Conservation (phyloP, 129 eudicot species). For the Helianthus annuus region DNA sequence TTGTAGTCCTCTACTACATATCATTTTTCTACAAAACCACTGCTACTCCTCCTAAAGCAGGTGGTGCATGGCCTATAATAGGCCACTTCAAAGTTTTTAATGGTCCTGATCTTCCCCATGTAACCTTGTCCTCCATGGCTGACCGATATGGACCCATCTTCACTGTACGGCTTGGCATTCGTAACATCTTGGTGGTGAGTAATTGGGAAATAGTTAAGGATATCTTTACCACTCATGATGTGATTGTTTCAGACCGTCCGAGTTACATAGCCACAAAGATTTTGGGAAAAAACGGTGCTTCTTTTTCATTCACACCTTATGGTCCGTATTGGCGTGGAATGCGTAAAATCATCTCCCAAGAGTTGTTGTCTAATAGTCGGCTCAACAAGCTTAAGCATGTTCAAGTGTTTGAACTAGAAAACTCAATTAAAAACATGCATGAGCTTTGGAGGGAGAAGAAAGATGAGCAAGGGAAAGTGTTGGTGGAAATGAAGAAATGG, state of each 20-base stretch:
- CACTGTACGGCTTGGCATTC: conserved; percentile 15
- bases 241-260: conserved; percentile 21
- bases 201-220: conserved; percentile 30
- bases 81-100: conserved; percentile 43
- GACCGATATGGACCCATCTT: conserved; percentile 35
- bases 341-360: conserved; percentile 17
- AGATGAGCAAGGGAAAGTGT: not conserved
- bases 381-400: conserved; percentile 20
- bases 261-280: conserved; percentile 5
- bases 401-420: not conserved
- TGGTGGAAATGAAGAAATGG: conserved; percentile 4
- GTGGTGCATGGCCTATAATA: conserved; percentile 54
- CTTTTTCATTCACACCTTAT: conserved; percentile 19
- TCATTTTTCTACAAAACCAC: too few relatives aligned
- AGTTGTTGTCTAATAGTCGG: conserved; percentile 23
- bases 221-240: conserved; percentile 27
- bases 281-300: conserved; percentile 22
- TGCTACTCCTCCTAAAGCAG: conserved; percentile 21
- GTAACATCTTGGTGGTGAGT: conserved; percentile 26
- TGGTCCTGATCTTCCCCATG: conserved; percentile 16
- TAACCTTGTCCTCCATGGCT: conserved; percentile 27
- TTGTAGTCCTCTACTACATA: too few relatives aligned
- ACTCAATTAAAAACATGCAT: not conserved
- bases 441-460: conserved; percentile 18
- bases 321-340: conserved; percentile 36